Percentiles rank a stretch among this genome's conserved stretches.
These are phyloP conservation scores for Rickenella mellea DNA, from an alignment of 768 basidiomycete species.

Conservation along the genomic window DNA sequence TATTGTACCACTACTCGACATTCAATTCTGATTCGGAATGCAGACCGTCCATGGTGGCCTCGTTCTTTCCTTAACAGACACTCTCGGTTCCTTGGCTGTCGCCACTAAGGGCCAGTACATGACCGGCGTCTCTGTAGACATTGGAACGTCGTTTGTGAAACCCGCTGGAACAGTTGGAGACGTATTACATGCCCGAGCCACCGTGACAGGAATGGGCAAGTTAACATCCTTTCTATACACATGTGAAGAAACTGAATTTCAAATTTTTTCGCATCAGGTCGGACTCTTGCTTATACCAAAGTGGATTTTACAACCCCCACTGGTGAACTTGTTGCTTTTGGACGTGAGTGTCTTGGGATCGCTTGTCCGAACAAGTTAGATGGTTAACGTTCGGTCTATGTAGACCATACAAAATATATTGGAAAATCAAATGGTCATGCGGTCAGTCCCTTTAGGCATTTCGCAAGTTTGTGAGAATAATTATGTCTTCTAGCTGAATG, in stretches of 20 bases:
- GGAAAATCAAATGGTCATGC: conserved; percentile 49
- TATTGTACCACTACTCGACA: not conserved
- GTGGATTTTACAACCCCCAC: conserved; percentile 60
- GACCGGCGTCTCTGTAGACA: conserved; percentile 83
- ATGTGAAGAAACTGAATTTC: not conserved
- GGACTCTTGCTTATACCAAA: conserved; percentile 71
- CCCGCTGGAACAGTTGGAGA: conserved; percentile 70
- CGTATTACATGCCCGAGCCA: conserved; percentile 51
- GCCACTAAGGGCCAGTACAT: conserved; percentile 75
- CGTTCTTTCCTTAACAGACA: conserved; percentile 75
- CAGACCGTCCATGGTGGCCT: conserved; percentile 72
- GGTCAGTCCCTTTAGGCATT: conserved; percentile 17
- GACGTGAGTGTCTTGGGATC: conserved; percentile 39
- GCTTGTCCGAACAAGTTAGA: not conserved
- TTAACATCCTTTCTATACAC: not conserved
- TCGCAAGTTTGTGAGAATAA: conserved; percentile 5
- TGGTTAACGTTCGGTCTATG: conserved; percentile 5
- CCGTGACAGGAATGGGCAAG: conserved; percentile 61
- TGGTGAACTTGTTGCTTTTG: conserved; percentile 73
- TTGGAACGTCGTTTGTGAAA: conserved; percentile 67
- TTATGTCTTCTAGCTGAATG: conserved; percentile 42
- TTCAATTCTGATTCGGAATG: not conserved
- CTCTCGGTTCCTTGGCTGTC: conserved; percentile 76
- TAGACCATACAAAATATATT: conserved; percentile 82
- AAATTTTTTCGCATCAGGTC: conserved; percentile 36